Conservation (phyloP, 306 rosid genomes). For the Rubus parviflorus region DNA sequence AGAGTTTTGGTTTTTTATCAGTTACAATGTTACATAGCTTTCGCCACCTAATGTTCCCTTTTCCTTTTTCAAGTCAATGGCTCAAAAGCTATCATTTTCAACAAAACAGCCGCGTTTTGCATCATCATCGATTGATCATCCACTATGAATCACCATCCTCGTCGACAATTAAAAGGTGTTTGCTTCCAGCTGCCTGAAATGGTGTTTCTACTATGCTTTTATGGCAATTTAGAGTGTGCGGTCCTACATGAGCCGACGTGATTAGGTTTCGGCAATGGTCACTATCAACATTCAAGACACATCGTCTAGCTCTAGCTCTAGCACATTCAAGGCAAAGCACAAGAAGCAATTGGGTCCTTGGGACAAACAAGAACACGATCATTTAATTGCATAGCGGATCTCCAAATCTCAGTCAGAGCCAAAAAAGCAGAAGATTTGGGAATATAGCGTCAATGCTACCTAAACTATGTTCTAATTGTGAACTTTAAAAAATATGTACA, state of each 20-base stretch:
- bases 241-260: background rate
- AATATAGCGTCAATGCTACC: background rate
- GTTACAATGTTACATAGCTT: background rate
- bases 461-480: background rate
- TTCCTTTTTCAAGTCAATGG: background rate
- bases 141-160: background rate
- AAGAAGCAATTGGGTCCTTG: background rate
- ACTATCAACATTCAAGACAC: background rate
- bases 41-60: too few species aligned
- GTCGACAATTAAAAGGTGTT: background rate
- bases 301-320: background rate
- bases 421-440: background rate
- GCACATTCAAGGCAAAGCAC: background rate
- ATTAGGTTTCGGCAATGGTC: background rate
- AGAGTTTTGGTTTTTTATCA: too few species aligned
- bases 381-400: background rate
- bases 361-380: background rate
- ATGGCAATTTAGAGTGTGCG: background rate
- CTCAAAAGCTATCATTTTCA: background rate
- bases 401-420: background rate
- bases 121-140: background rate
- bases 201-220: background rate
- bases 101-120: background rate
- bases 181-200: constrained; percentile 7
- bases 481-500: background rate